Evolutionary conservation across 2,329 filamentous ascomycete species (phyloP).

Genomic region (Cryphonectria naterciae): DNA sequence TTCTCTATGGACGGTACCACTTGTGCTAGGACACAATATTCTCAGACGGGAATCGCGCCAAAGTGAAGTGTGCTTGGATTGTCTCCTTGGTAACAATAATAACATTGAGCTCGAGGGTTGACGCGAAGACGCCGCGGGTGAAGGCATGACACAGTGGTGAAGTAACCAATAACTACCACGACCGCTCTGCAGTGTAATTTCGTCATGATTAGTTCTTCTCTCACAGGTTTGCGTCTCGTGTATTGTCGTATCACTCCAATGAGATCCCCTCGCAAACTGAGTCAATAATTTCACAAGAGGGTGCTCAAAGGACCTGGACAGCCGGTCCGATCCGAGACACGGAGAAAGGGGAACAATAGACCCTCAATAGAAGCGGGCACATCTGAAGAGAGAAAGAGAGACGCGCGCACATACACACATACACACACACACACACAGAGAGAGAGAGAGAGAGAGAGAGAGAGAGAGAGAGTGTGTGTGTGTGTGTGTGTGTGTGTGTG

Average conservation of each 20-base stretch:
- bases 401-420: too few species aligned
- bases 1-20: background rate
- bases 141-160: background rate
- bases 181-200: background rate
- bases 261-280: background rate
- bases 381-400: too few species aligned
- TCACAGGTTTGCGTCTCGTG: background rate
- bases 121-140: background rate
- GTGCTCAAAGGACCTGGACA: background rate
- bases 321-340: constrained; percentile 9
- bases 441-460: too few species aligned
- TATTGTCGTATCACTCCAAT: background rate
- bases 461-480: too few species aligned
- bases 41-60: background rate
- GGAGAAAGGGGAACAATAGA: background rate
- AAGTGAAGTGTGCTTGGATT: background rate
- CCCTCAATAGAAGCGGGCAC: background rate
- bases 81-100: background rate
- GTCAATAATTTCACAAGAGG: background rate
- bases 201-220: background rate
- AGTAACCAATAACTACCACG: background rate
- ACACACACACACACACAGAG: too few species aligned
- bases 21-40: background rate
- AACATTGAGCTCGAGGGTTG: background rate
- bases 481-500: background rate